Evolutionary conservation across 208 protist genomes (phyloP), one percentile per base, ranked within the genome.

Genomic region (Acanthamoeba sp.): DNA sequence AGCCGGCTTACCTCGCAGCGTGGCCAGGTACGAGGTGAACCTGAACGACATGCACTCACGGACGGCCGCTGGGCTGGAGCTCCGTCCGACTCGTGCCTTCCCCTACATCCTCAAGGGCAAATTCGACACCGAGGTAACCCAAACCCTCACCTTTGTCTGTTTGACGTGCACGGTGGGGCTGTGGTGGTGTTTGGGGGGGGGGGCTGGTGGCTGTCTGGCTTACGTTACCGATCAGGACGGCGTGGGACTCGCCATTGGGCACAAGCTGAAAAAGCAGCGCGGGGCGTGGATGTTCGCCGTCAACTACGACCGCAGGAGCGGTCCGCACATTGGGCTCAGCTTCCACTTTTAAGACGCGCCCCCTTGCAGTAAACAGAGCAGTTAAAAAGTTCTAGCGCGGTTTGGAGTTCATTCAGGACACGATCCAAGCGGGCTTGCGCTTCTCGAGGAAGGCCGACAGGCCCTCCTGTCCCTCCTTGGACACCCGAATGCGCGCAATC

Each of bases 361-460:
- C 45, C 10, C 45, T 48, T 48, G 45, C 6, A 48, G 10, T 48
- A 14, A 48, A 48, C 45, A 48, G 45, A 48, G 45, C 10, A 48
- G 3, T 10, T 48, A 48, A 48, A 48, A n/a, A n/a, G n/a, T n/a
- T n/a, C n/a, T n/a, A n/a, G n/a, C 45, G 45, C 45, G 45, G 2
- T 50, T 14, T 50, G 55, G n/a, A 12, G 29, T 20, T 34, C 9
- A 20, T 34, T 80, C 38, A 80, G 4, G 71, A 42, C 36, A 73
- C 34, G 64, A 73, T 87, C 93, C 93, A 94, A 4, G n/a, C 9
- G 16, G 93, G 93, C 84, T 95, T 95, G 32, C 84, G 34, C 84
- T 93, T 95, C 34, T 95, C 93, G 27, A 95, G 90, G 48, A 95
- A 95, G 24, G 93, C 93, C 7, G 82, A 82, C 34, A 95, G 42